Evolutionary conservation across 2,329 filamentous ascomycete species (phyloP).

Genomic region (Cytospora paraplurivora): DNA sequence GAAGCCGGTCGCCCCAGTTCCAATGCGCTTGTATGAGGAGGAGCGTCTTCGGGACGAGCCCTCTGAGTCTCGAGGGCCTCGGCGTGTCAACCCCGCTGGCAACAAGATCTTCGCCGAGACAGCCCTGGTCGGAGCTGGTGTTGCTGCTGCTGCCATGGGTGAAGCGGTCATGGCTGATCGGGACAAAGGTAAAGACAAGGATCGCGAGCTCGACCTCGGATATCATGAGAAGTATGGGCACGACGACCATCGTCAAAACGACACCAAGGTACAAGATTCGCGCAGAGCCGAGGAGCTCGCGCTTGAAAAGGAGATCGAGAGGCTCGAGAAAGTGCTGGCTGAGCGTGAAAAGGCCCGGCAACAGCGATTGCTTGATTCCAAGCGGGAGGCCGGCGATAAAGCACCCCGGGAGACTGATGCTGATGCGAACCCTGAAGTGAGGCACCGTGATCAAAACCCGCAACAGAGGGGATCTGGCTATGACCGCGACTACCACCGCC

Average conservation of each 20-base stretch:
- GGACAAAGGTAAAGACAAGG: conserved; percentile 35
- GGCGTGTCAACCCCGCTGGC: conserved; percentile 31
- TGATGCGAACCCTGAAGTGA: conserved; percentile 36
- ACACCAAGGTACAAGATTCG: conserved; percentile 30
- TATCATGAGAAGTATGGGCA: conserved; percentile 32
- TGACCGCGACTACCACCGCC: not conserved
- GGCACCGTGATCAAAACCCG: conserved; percentile 32
- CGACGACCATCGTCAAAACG: conserved; percentile 32
- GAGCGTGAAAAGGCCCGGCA: conserved; percentile 33
- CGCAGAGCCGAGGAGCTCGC: conserved; percentile 33
- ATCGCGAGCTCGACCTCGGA: conserved; percentile 31
- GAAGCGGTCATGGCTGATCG: conserved; percentile 47
- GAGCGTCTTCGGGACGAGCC: conserved; percentile 44
- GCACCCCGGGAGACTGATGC: not conserved
- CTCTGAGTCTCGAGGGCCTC: conserved; percentile 37
- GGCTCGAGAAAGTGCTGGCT: conserved; percentile 23
- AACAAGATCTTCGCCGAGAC: conserved; percentile 45
- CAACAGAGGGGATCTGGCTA: conserved; percentile 14
- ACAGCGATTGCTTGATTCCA: conserved; percentile 29
- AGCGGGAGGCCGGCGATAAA: conserved; percentile 17
- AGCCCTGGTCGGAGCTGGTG: conserved; percentile 52
- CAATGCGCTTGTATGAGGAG: conserved; percentile 66
- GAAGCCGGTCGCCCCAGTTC: conserved; percentile 74
- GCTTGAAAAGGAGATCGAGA: conserved; percentile 27
- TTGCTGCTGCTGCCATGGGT: conserved; percentile 44